Conservation (phyloP, 2,329 filamentous ascomycete species). For the Aspergillus felis region DNA sequence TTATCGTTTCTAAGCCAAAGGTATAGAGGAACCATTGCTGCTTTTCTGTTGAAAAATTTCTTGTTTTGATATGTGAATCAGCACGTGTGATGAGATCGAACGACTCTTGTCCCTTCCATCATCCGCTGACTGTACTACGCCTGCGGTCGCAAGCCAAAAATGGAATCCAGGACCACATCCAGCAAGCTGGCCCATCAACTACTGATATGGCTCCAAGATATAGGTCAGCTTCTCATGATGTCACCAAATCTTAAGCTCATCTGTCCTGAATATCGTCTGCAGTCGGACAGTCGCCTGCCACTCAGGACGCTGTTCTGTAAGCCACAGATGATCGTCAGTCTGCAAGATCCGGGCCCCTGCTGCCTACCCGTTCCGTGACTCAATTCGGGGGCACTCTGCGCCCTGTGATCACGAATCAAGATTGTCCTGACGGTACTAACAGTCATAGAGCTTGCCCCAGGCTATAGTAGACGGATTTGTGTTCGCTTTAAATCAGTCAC, state of each 20-base stretch:
- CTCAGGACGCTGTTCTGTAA: background rate
- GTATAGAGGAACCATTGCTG: too few relatives aligned
- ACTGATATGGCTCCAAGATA: too few relatives aligned
- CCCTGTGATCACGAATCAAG: background rate
- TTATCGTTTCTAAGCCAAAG: too few relatives aligned
- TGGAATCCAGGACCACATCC: background rate
- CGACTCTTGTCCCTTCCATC: background rate
- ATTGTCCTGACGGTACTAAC: background rate
- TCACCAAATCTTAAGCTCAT: background rate
- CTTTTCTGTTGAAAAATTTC: background rate
- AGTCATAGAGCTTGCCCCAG: background rate
- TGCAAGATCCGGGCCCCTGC: background rate
- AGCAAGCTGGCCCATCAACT: too few relatives aligned
- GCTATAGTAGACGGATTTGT: background rate
- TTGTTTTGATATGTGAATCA: background rate
- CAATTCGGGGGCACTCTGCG: background rate
- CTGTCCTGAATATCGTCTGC: background rate
- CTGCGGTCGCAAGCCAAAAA: background rate
- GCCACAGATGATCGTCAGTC: background rate
- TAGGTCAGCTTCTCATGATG: background rate
- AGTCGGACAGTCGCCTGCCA: background rate
- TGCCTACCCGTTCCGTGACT: slow-evolving; percentile 1
- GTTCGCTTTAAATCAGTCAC: slow-evolving; percentile 3
- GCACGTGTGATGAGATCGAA: slow-evolving; percentile 4
- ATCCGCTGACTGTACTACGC: slow-evolving; percentile 3